Conservation (phyloP, 2,329 filamentous ascomycete genomes). For the Pseudogymnoascus sp. region DNA sequence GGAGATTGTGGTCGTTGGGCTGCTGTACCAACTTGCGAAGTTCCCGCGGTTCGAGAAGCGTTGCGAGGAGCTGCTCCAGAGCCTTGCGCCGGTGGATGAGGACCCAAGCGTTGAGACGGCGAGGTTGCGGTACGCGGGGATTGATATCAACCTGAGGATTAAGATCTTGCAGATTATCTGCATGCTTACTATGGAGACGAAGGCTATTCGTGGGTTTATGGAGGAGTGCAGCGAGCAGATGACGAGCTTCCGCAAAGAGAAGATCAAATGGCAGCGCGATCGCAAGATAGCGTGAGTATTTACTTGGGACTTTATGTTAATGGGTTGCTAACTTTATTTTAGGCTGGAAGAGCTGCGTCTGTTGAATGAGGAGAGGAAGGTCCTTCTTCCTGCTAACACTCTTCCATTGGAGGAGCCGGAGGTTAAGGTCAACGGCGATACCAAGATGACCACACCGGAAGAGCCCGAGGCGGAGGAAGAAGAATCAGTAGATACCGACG, state of each 20-base stretch:
- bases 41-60: constrained; percentile 58
- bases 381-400: constrained; percentile 63
- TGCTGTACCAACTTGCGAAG: constrained; percentile 77
- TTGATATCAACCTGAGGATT: constrained; percentile 78
- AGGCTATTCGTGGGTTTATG: constrained; percentile 78
- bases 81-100: constrained; percentile 70
- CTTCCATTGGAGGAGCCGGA: constrained; percentile 52
- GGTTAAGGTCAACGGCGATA: constrained; percentile 42
- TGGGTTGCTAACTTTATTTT: constrained; percentile 23
- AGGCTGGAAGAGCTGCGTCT: constrained; percentile 64
- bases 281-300: constrained; percentile 55
- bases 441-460: constrained; percentile 55
- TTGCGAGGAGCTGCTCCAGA: constrained; percentile 71
- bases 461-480: constrained; percentile 51
- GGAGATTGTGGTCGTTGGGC: constrained; percentile 80
- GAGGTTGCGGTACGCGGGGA: constrained; percentile 58
- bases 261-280: constrained; percentile 83
- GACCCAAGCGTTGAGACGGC: constrained; percentile 72
- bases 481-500: constrained; percentile 62
- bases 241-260: constrained; percentile 91
- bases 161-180: constrained; percentile 77
- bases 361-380: constrained; percentile 66
- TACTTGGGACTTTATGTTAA: background rate
- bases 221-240: constrained; percentile 89
- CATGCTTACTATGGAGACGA: constrained; percentile 78